phyloP scores from a whole-genome alignment of 768 basidiomycete genomes.

The Kwoniella botswanensis region DNA sequence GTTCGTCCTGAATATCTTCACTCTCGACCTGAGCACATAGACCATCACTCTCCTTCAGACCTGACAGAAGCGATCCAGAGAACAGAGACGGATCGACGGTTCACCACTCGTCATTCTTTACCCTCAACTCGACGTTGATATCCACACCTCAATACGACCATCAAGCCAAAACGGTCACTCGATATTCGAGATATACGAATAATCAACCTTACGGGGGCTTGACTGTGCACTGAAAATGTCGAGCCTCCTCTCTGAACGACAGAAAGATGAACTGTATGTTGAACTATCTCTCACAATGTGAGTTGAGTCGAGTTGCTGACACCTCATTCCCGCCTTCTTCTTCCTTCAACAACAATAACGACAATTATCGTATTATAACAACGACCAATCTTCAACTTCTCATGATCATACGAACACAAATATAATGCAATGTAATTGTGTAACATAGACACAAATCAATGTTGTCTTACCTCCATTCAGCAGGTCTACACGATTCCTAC shows the following conservation, averaged over 20 bases:
- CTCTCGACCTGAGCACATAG: not conserved
- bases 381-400: too few relatives aligned
- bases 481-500: slow-evolving; percentile 49
- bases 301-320: too few relatives aligned
- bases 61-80: too few relatives aligned
- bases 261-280: slow-evolving; percentile 58
- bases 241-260: slow-evolving; percentile 55
- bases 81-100: too few relatives aligned
- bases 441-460: slow-evolving; percentile 51
- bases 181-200: not conserved
- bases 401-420: too few relatives aligned
- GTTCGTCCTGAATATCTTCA: not conserved
- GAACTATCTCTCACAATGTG: not conserved
- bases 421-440: too few relatives aligned
- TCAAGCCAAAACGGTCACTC: not conserved
- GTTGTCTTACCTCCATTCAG: slow-evolving; percentile 52
- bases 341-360: too few relatives aligned
- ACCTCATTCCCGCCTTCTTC: too few relatives aligned
- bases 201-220: slow-evolving; percentile 25
- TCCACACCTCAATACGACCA: not conserved
- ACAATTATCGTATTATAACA: too few relatives aligned
- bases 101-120: not conserved
- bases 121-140: not conserved
- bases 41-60: not conserved
- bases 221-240: slow-evolving; percentile 38